Conservation (phyloP, 352 stramenopile species). For the Phytophthora capsici region DNA sequence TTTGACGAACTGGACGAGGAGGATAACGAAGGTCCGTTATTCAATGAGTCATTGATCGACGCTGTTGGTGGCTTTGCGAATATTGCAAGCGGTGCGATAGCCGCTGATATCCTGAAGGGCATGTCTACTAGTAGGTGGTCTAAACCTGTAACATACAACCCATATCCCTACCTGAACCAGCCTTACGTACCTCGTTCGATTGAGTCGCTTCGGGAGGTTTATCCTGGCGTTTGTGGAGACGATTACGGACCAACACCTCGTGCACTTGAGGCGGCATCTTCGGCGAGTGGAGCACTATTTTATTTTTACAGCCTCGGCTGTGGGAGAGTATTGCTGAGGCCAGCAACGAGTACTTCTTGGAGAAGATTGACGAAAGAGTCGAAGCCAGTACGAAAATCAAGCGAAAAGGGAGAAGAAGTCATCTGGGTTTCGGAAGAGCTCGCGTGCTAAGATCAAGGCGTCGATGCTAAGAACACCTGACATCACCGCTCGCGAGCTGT, state of each 20-base stretch:
- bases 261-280: background rate
- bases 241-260: background rate
- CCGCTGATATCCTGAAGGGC: background rate
- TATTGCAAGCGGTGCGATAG: background rate
- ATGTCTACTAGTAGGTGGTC: background rate
- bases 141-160: conserved; percentile 4
- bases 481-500: background rate
- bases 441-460: background rate
- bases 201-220: background rate
- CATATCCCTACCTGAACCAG: background rate
- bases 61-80: too few relatives aligned
- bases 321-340: conserved; percentile 2
- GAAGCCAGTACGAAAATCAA: background rate
- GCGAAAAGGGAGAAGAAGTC: background rate
- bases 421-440: background rate
- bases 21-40: too few relatives aligned
- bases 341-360: conserved; percentile 3
- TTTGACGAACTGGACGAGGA: too few relatives aligned
- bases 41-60: too few relatives aligned
- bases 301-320: background rate
- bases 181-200: background rate
- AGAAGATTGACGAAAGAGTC: background rate
- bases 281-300: background rate
- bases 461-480: background rate
- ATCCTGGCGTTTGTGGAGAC: background rate